A percentile compares a stretch with the other conserved stretches of the same genome.
Evolutionary conservation across 78 protist species (phyloP).

Genomic region (slime mould (Dictyostelium discoideum)): DNA sequence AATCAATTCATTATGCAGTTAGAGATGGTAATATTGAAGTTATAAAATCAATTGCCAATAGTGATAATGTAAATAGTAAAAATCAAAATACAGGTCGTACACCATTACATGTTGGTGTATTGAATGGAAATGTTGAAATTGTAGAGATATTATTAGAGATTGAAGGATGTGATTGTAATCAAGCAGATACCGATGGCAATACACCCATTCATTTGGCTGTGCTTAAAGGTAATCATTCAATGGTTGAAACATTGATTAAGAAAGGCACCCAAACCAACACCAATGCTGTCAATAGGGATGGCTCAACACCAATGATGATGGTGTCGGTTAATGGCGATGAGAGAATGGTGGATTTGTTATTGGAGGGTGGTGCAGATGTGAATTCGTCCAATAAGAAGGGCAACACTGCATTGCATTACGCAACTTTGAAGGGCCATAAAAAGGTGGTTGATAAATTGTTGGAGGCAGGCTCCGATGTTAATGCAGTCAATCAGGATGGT

Average conservation of each 20-base stretch:
- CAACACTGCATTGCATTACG: constrained; percentile 69
- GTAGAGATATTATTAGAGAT: not conserved
- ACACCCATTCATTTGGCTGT: constrained; percentile 60
- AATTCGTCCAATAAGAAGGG: constrained; percentile 63
- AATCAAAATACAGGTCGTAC: constrained; percentile 19
- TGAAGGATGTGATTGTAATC: not conserved
- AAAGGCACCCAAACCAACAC: not conserved
- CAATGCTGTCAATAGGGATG: constrained; percentile 69
- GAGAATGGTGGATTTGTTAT: constrained; percentile 35
- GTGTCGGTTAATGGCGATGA: constrained; percentile 72
- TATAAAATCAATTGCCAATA: not conserved
- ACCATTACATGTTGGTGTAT: constrained; percentile 33
- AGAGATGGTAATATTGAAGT: constrained; percentile 37
- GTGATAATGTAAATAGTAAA: not conserved
- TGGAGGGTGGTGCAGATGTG: constrained; percentile 50
- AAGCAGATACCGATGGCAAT: constrained; percentile 39
- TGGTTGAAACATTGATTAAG: constrained; percentile 18
- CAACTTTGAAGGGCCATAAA: constrained; percentile 56
- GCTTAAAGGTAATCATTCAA: not conserved
- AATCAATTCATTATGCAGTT: constrained; percentile 3
- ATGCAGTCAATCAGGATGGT: constrained; percentile 73
- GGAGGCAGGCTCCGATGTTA: constrained; percentile 63
- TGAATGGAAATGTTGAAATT: not conserved
- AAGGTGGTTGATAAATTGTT: constrained; percentile 62
- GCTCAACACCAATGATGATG: constrained; percentile 78